A percentile compares a stretch with the other conserved stretches of the same genome.
Evolutionary conservation across 768 basidiomycete species (phyloP).

Genomic region (Boletus reticuloceps): DNA sequence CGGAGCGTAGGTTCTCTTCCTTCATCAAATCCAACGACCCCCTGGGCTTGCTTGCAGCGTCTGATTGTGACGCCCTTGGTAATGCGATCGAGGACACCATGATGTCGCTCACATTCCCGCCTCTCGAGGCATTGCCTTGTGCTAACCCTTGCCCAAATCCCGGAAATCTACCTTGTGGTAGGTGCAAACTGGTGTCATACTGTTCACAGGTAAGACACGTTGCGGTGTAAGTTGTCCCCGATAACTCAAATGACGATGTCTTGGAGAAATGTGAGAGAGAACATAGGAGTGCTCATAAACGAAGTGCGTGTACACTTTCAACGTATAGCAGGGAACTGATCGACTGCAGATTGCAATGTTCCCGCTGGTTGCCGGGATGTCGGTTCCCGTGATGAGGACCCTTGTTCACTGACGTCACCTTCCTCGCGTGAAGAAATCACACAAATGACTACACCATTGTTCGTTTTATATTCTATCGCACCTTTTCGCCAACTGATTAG

Average conservation of each 20-base stretch:
- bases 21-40: conserved; percentile 21
- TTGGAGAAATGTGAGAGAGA: conserved; percentile 37
- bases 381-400: conserved; percentile 3
- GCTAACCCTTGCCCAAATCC: conserved; percentile 32
- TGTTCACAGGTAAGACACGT: conserved; percentile 35
- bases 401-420: neutral
- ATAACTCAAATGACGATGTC: neutral
- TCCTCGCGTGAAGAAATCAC: neutral
- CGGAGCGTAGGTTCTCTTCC: conserved; percentile 6
- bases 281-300: conserved; percentile 39
- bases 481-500: neutral
- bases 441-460: conserved; percentile 16
- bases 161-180: conserved; percentile 21
- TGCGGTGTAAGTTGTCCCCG: neutral
- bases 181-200: conserved; percentile 41
- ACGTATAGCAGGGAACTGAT: neutral
- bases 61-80: conserved; percentile 21
- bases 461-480: conserved; percentile 17
- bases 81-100: conserved; percentile 9
- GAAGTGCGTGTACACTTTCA: conserved; percentile 15
- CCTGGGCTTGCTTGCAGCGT: conserved; percentile 4
- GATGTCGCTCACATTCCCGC: conserved; percentile 19
- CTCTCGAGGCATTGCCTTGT: conserved; percentile 30
- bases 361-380: neutral
- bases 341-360: conserved; percentile 12